Evolutionary conservation across 139 green algal genomes (phyloP), one percentile per base, ranked within the genome.

Genomic region (Chlamydomonas schloesseri): DNA sequence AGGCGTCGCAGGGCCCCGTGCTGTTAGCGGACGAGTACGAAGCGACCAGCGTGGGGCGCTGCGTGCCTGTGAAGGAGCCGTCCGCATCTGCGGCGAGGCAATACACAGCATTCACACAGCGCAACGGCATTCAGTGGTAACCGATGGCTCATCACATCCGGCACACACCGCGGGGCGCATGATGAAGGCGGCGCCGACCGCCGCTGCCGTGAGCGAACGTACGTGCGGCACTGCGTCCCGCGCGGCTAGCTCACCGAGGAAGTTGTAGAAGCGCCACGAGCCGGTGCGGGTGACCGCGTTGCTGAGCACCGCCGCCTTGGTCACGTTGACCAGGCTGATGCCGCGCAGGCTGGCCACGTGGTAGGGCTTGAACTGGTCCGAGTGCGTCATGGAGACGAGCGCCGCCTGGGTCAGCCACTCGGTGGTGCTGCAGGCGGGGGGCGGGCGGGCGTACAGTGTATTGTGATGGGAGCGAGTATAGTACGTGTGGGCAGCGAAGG

Each of bases 181-280:
- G n/a, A n/a, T n/a, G n/a, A n/a, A n/a, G n/a, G n/a, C n/a, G n/a
- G n/a, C n/a, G n/a, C n/a, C n/a, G n/a, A n/a, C n/a, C n/a, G n/a
- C n/a, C n/a, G n/a, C n/a, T n/a, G n/a, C n/a, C n/a, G n/a, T n/a
- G n/a, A n/a, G n/a, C n/a, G n/a, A n/a, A n/a, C n/a, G n/a, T n/a
- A n/a, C n/a, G n/a, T n/a, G n/a, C n/a, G n/a, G n/a, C n/a, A n/a
- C n/a, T n/a, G n/a, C n/a, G n/a, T n/a, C n/a, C n/a, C n/a, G n/a
- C n/a, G n/a, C n/a, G n/a, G n/a, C n/a, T n/a, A 50, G 2, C 64
- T 20, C 29, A 71, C 64, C 64, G 1, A 71, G 11, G 64, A 71
- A 42, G 64, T 71, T 71, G n/a, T 71, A 71, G n/a, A 42, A 71
- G 64, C 64, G 64, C 64, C 64, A 71, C 18, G 64, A 28, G 64